A percentile compares a stretch with the other conserved stretches of the same genome.
Conservation (phyloP, 805 yeast species). For the Saccharomycopsis guyanensis region DNA sequence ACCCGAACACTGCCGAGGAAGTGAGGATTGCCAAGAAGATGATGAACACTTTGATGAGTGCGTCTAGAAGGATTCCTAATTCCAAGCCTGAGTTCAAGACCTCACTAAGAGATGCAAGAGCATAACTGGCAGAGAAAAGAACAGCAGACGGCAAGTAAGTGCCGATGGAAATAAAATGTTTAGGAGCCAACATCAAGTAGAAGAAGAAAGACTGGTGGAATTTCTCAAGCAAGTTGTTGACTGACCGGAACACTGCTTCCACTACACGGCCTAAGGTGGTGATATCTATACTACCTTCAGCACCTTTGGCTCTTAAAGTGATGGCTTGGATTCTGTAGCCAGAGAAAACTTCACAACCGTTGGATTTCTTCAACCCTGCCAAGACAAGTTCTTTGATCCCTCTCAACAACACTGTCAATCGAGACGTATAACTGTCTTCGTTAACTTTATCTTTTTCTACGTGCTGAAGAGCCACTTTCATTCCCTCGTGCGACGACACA, state of each 20-base stretch:
- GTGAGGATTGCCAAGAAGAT: slow-evolving; percentile 27
- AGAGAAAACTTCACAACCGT: slow-evolving; percentile 86
- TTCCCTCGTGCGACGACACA: slow-evolving; percentile 68
- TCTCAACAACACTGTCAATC: slow-evolving; percentile 50
- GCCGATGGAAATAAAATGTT: slow-evolving; percentile 83
- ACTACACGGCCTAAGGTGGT: slow-evolving; percentile 88
- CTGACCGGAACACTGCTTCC: slow-evolving; percentile 81
- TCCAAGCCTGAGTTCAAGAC: slow-evolving; percentile 38
- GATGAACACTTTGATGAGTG: slow-evolving; percentile 27
- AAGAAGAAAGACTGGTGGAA: slow-evolving; percentile 97
- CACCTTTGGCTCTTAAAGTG: slow-evolving; percentile 65
- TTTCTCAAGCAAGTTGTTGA: slow-evolving; percentile 87
- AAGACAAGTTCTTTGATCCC: slow-evolving; percentile 66
- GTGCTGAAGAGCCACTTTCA: slow-evolving; percentile 60
- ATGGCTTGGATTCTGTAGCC: slow-evolving; percentile 95
- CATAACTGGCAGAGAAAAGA: slow-evolving; percentile 58
- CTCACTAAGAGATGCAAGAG: slow-evolving; percentile 57
- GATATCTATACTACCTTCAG: slow-evolving; percentile 57
- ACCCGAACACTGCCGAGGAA: slow-evolving; percentile 25
- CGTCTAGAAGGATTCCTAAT: slow-evolving; percentile 20
- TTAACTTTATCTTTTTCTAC: slow-evolving; percentile 39
- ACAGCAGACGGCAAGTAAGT: slow-evolving; percentile 86
- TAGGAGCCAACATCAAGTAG: slow-evolving; percentile 73
- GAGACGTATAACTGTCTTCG: slow-evolving; percentile 41
- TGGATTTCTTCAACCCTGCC: slow-evolving; percentile 56